phyloP scores from a whole-genome alignment of 2,329 filamentous ascomycete species.

The Diaporthe humulicola region DNA sequence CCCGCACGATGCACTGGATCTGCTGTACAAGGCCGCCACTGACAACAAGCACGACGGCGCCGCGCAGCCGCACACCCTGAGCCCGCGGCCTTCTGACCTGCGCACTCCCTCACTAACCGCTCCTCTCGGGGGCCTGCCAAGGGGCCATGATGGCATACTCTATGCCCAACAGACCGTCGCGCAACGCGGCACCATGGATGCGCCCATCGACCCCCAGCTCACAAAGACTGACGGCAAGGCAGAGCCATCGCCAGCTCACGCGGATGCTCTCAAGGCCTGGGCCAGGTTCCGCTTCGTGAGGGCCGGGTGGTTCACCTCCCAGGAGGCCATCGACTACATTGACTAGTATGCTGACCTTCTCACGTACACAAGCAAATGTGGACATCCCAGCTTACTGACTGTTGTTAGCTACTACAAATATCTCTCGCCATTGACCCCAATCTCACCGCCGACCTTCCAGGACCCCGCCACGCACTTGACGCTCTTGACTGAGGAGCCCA shows the following conservation, averaged over 20 bases:
- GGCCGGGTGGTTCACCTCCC: constrained; percentile 94
- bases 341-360: constrained; percentile 75
- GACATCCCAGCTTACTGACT: constrained; percentile 18
- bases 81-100: constrained; percentile 22
- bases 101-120: constrained; percentile 19
- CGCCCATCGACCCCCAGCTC: constrained; percentile 61
- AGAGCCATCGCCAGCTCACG: constrained; percentile 64
- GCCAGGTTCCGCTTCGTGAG: constrained; percentile 93
- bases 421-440: constrained; percentile 91
- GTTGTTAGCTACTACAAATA: constrained; percentile 84
- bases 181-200: constrained; percentile 39
- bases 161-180: constrained; percentile 42
- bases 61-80: constrained; percentile 18
- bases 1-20: constrained; percentile 90
- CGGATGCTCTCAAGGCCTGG: constrained; percentile 88
- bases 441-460: constrained; percentile 91
- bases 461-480: constrained; percentile 84
- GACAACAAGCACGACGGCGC: constrained; percentile 56
- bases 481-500: constrained; percentile 90
- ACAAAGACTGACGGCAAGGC: constrained; percentile 58
- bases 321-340: constrained; percentile 93
- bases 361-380: not conserved
- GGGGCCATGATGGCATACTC: constrained; percentile 21
- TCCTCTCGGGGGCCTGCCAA: constrained; percentile 19
- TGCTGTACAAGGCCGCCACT: constrained; percentile 88